These are phyloP conservation scores for Ailanthus altissimus DNA, from an alignment of 345 rosid species.

Conservation along the genomic window DNA sequence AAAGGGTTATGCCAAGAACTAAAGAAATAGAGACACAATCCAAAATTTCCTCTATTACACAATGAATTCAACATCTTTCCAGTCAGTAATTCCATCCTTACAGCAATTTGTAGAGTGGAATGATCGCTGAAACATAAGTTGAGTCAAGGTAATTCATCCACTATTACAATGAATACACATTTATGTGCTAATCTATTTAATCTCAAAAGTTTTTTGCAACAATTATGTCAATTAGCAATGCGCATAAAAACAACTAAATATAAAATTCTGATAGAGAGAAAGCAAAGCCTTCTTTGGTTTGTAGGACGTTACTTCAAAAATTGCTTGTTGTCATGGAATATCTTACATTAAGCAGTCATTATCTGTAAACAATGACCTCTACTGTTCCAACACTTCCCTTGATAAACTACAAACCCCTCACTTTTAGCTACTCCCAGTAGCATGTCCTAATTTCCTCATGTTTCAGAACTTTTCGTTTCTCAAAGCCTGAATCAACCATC, in stretches of 20 bases:
- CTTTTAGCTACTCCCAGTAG: neutral
- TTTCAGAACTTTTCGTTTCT: neutral
- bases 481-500: neutral
- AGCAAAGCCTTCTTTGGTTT: neutral
- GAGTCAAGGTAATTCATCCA: neutral
- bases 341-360: neutral
- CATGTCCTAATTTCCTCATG: neutral
- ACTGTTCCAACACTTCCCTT: neutral
- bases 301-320: neutral
- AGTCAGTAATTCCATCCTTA: neutral
- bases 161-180: neutral
- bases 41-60: neutral
- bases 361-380: neutral
- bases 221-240: neutral
- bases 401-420: neutral
- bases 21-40: neutral
- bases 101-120: neutral
- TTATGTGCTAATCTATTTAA: neutral
- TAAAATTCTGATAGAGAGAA: neutral
- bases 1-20: slow-evolving; percentile 5
- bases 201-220: neutral
- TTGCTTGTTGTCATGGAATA: neutral
- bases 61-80: neutral
- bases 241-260: neutral
- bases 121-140: neutral